Evolutionary conservation across 2,329 filamentous ascomycete species (phyloP), one percentile per base, ranked within the genome.

Genomic region (Macroventuria anomochaeta): DNA sequence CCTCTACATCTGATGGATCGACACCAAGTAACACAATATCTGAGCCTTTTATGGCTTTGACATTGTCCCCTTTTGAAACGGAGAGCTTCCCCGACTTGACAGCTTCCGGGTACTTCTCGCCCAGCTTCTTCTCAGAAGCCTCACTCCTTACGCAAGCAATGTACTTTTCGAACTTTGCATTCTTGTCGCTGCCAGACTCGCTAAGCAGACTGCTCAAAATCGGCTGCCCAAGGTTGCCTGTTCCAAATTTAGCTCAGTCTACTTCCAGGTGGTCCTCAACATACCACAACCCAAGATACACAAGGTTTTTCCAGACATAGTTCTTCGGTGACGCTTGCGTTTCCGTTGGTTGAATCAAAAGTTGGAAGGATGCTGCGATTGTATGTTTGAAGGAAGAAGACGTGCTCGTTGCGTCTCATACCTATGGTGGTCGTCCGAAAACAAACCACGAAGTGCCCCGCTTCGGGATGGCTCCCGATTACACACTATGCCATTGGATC

Each of bases 21-120:
- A 78, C 75, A 2, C 70, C 81, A 1, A 84, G 69, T 1, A 84
- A 72, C 1, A 81, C 55, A 1, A 81, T 72, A 10, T 78, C 67
- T 3, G 79, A 72, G 1, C 63, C 53, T 17, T 70, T 51, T 0
- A 74, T 64, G 2, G 77, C 78, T 11, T 65, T 62, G 32, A 71
- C 61, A 26, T 73, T 75, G 43, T 75, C 72, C 1, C 72, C 69
- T 5, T 73, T 70, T 3, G 68, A 68, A 2, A 76, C 63, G 1
- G 73, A 60, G 7, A 76, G 51, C 36, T 70, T 67, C 15, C 72
- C 52, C 0, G 59, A 55, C n/a, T 59, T 41, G 11, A 50, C 51
- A 13, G 73, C 63, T 2, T 67, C 20, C 3, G 64, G n/a, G 44
- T 79, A 77, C 37, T 65, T 67, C 1, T 59, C 51, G 3, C 57